Percentiles rank a stretch among this genome's conserved stretches.
phyloP scores from a whole-genome alignment of 345 rosid species.

The Eucalyptus victrix region DNA sequence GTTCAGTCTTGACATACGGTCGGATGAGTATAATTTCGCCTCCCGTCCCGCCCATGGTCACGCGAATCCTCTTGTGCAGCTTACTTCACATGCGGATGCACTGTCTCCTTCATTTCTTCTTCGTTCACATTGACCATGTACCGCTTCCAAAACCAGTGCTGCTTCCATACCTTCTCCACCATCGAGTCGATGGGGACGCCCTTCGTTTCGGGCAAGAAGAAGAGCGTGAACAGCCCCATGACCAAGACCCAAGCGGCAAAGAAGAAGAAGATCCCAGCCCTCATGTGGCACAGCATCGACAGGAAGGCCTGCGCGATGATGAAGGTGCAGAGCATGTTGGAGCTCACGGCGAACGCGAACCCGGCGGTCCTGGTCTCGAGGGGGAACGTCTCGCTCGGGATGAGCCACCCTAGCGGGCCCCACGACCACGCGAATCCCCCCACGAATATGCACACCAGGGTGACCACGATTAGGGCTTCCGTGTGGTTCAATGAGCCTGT shows the following conservation, averaged over 20 bases:
- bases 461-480: not conserved
- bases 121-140: slow-evolving; percentile 4
- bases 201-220: slow-evolving; percentile 59
- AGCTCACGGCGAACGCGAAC: not conserved
- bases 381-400: slow-evolving; percentile 1
- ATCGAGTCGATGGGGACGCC: slow-evolving; percentile 52
- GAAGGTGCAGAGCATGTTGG: not conserved
- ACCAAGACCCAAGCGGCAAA: slow-evolving; percentile 50
- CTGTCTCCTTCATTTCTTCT: not conserved
- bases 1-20: not conserved
- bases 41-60: not conserved
- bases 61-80: not conserved
- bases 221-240: slow-evolving; percentile 51
- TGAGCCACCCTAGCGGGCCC: slow-evolving; percentile 6
- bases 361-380: not conserved
- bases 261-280: not conserved
- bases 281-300: not conserved
- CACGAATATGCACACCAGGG: not conserved
- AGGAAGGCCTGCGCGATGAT: slow-evolving; percentile 1
- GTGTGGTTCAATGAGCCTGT: not conserved
- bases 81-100: not conserved
- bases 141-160: slow-evolving; percentile 29
- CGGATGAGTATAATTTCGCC: not conserved
- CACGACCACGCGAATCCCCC: slow-evolving; percentile 1
- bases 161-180: slow-evolving; percentile 48